These are phyloP conservation scores for Thermoascus crustaceus DNA, from an alignment of 2,329 filamentous ascomycete species.

Conservation along the genomic window DNA sequence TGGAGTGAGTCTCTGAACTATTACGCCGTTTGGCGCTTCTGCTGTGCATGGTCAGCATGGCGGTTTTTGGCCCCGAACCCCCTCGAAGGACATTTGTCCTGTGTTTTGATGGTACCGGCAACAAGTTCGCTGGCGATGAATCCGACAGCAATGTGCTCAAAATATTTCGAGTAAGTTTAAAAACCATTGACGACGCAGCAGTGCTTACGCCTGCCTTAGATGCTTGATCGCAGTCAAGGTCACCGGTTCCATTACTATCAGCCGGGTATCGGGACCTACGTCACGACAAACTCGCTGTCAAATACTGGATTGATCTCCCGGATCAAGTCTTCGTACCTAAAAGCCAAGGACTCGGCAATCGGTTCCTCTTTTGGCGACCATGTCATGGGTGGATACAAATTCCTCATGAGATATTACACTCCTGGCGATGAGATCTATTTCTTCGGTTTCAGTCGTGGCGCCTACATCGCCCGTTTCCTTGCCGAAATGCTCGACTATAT, in stretches of 20 bases:
- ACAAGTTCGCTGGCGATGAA: constrained; percentile 36
- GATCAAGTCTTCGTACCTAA: constrained; percentile 46
- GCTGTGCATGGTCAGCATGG: constrained; percentile 12
- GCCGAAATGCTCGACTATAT: constrained; percentile 82
- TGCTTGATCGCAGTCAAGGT: constrained; percentile 33
- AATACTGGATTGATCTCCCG: constrained; percentile 28
- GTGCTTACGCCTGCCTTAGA: constrained; percentile 13
- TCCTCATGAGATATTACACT: constrained; percentile 66
- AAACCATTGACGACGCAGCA: neutral
- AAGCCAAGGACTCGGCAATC: constrained; percentile 58
- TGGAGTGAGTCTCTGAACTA: neutral
- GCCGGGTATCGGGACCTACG: constrained; percentile 39
- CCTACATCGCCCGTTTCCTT: constrained; percentile 65
- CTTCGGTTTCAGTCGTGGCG: constrained; percentile 65
- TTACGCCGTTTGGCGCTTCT: neutral
- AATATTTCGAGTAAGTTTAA: constrained; percentile 33
- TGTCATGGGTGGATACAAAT: constrained; percentile 74
- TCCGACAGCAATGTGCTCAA: constrained; percentile 42
- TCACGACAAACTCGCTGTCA: constrained; percentile 27
- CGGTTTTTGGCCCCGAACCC: constrained; percentile 12
- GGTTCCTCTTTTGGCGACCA: constrained; percentile 75
- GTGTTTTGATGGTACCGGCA: constrained; percentile 39
- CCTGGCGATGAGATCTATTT: constrained; percentile 56
- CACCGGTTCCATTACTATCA: constrained; percentile 38
- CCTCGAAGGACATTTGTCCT: constrained; percentile 32